Base-by-base conservation (phyloP, 495 filamentous ascomycete species). In the Lineolata rhizophorae region DNA sequence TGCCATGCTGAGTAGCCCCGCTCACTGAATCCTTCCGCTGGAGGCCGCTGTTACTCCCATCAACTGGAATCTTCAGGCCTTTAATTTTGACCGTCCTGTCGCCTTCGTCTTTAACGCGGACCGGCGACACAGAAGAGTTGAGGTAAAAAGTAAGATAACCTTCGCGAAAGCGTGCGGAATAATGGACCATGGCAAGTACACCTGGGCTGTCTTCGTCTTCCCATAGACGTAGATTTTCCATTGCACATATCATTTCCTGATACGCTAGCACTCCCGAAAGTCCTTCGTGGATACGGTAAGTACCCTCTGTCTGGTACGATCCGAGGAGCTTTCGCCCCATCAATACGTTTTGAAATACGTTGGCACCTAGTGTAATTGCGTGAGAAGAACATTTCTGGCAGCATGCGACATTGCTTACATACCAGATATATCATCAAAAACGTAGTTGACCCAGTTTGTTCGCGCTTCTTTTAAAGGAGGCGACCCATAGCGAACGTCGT, bases 211-310 rank as follows among this genome's bases (percentile, higher is more conserved):
- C 39, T 15, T 49, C 39, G 34, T 56, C 53, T 24, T 48, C 43
- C 53, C 53, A 56, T 15, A 56, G 34, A 2, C 53, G 41, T 2
- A 56, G 36, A 21, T 52, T 53, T 30, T 56, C 53, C 36, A 56
- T 48, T 15, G 43, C 53, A 35, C 52, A 54, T 32, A 56, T 44
- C 39, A 55, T 52, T 32, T 54, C 53, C 21, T 49, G 38, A 32
- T 49, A 54, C 11, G 50, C 37, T 30, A 53, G 42, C 0, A 43
- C 41, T 16, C 47, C 42, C 4, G 40, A 37, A 16, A 56, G 20
- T 5, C 53, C 52, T 19, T 53, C 46, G 32, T 52, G 52, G 20
- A 52, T 38, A 24, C 49, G 47, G 10, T 48, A 40, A 5, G 48
- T 55, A 35, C 49, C 46, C 30, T 46, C 45, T 0, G 53, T 55